phyloP scores from a whole-genome alignment of 352 stramenopile species.

The Aphanomyces cochlioides region DNA sequence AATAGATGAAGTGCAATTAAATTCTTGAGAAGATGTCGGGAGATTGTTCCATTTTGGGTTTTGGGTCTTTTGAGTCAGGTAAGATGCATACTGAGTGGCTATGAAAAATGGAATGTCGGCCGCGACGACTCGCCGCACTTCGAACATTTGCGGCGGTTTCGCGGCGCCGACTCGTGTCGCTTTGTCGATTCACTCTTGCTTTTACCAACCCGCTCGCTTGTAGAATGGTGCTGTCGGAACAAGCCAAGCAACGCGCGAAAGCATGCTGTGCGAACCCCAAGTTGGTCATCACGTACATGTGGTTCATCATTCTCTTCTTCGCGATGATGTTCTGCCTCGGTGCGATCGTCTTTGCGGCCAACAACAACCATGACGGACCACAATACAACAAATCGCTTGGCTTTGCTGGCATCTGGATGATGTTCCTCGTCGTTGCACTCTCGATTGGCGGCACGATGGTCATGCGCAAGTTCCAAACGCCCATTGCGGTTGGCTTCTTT shows the following conservation, averaged over 20 bases:
- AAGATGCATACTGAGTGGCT: slow-evolving; percentile 6
- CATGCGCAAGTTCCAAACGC: slow-evolving; percentile 87
- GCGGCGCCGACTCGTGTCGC: background rate
- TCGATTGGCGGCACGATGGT: slow-evolving; percentile 83
- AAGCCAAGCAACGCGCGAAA: slow-evolving; percentile 56
- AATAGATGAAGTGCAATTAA: no score
- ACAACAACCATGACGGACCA: slow-evolving; percentile 60
- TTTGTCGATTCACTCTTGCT: slow-evolving; percentile 5
- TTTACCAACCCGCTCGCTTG: background rate
- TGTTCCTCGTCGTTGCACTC: slow-evolving; percentile 75
- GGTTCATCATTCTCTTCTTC: slow-evolving; percentile 70
- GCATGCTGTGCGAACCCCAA: slow-evolving; percentile 76
- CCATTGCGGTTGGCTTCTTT: slow-evolving; percentile 84
- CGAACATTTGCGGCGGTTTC: slow-evolving; percentile 20
- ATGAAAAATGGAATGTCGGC: slow-evolving; percentile 10
- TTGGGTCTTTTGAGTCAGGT: slow-evolving; percentile 4
- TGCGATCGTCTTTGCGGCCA: slow-evolving; percentile 77
- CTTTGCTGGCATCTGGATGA: slow-evolving; percentile 79
- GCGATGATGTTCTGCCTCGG: slow-evolving; percentile 83
- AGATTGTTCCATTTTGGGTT: background rate
- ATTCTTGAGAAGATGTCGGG: background rate
- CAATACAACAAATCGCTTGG: slow-evolving; percentile 74
- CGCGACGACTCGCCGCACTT: background rate
- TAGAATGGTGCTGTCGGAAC: slow-evolving; percentile 20
- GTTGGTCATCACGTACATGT: slow-evolving; percentile 80